Conservation (phyloP, 176 grass and related monocot genomes). For the Eragrostis curvula region DNA sequence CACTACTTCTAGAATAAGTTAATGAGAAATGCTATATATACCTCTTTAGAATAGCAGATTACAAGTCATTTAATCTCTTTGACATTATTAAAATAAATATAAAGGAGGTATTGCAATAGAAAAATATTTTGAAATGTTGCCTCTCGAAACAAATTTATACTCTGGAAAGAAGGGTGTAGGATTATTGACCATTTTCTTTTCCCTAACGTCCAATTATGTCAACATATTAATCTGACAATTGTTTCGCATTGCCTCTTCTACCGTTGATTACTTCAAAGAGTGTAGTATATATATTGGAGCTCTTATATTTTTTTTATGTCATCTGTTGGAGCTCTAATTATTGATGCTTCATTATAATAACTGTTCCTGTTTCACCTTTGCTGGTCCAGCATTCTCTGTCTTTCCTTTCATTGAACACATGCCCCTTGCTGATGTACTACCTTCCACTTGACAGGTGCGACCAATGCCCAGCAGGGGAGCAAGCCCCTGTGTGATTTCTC, state of each 20-base stretch:
- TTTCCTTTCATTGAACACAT: not conserved
- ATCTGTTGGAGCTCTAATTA: not conserved
- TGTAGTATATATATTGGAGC: not conserved
- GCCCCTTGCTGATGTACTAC: conserved; percentile 2
- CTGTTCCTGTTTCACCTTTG: not conserved
- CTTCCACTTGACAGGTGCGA: conserved; percentile 30
- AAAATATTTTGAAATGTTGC: too few species aligned
- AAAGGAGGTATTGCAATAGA: not conserved
- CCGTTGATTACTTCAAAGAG: not conserved
- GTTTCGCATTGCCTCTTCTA: not conserved
- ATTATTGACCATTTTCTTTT: not conserved
- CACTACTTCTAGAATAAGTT: not conserved
- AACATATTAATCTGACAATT: not conserved
- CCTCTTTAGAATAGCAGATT: not conserved
- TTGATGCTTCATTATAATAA: not conserved
- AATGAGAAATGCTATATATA: not conserved
- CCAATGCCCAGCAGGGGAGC: conserved; percentile 33
- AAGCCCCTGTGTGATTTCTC: conserved; percentile 61
- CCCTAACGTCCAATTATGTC: not conserved
- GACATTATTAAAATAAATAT: not conserved
- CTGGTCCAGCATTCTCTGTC: not conserved
- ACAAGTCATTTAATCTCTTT: not conserved
- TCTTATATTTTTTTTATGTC: not conserved
- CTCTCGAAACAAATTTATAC: not conserved
- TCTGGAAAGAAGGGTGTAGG: not conserved